These are phyloP conservation scores for Pseudophaeomoniella oleicola DNA, from an alignment of 2,329 filamentous ascomycete species.

Conservation along the genomic window DNA sequence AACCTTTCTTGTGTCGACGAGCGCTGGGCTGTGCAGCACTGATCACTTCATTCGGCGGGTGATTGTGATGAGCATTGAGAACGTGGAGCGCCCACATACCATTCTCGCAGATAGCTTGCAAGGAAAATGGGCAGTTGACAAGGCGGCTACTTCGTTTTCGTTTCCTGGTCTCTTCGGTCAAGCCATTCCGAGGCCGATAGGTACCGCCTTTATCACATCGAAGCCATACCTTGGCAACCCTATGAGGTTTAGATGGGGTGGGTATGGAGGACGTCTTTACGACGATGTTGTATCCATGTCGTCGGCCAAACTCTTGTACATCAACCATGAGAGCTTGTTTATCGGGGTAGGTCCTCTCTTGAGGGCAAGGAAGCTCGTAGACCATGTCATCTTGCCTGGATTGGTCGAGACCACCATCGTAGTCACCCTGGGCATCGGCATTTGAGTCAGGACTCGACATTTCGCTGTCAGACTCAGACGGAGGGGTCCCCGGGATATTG, in stretches of 20 bases:
- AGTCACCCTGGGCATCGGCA: conserved; percentile 28
- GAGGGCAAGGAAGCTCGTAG: conserved; percentile 11
- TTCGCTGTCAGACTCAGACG: background rate
- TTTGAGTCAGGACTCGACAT: conserved; percentile 20
- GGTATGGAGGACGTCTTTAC: conserved; percentile 31
- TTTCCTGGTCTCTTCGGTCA: conserved; percentile 29
- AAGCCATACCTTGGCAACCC: conserved; percentile 28
- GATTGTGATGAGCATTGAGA: conserved; percentile 26
- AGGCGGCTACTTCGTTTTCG: conserved; percentile 26
- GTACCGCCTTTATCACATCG: conserved; percentile 29
- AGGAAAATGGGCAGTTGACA: conserved; percentile 30
- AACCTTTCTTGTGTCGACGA: conserved; percentile 13
- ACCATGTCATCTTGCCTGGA: background rate
- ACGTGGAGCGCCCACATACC: conserved; percentile 29
- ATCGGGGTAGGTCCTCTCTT: conserved; percentile 29
- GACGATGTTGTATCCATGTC: conserved; percentile 28
- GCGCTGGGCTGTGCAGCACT: conserved; percentile 4
- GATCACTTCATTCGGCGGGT: conserved; percentile 21
- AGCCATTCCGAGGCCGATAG: conserved; percentile 28
- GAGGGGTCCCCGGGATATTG: too few species aligned
- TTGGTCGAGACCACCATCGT: conserved; percentile 19
- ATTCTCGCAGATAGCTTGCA: conserved; percentile 26
- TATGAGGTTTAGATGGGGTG: conserved; percentile 28
- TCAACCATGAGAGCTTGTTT: conserved; percentile 24
- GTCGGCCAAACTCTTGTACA: conserved; percentile 26